Conservation (phyloP, 2,329 filamentous ascomycete species). For the Leptographium wingfieldii region DNA sequence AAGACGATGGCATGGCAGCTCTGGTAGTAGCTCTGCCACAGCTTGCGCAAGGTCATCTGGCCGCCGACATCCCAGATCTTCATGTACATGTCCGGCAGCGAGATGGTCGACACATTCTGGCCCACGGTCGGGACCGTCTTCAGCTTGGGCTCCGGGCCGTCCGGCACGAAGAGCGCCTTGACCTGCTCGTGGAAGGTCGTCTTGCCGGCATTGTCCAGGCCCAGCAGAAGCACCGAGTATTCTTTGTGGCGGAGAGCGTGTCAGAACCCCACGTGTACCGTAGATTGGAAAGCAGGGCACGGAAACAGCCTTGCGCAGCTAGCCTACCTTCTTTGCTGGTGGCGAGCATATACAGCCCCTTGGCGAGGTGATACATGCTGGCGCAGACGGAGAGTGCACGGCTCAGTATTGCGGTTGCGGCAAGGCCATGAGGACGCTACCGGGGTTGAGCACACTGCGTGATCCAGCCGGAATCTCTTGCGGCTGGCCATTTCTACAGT, state of each 20-base stretch:
- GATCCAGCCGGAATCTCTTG: neutral
- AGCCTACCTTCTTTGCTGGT: slow-evolving; percentile 88
- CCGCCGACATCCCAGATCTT: slow-evolving; percentile 98
- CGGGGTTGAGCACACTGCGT: neutral
- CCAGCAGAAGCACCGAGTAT: slow-evolving; percentile 93
- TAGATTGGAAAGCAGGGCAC: no score
- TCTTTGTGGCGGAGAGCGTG: slow-evolving; percentile 37
- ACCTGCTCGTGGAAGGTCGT: slow-evolving; percentile 96
- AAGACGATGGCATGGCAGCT: slow-evolving; percentile 96
- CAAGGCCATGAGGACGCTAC: neutral
- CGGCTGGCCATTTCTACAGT: neutral
- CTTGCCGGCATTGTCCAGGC: slow-evolving; percentile 96
- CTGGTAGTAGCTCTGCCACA: slow-evolving; percentile 94
- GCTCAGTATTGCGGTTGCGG: neutral
- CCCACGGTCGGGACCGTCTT: slow-evolving; percentile 95
- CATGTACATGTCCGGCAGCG: slow-evolving; percentile 86
- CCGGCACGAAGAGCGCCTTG: slow-evolving; percentile 69
- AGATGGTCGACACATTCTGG: slow-evolving; percentile 89
- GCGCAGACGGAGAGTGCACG: neutral
- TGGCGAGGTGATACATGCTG: slow-evolving; percentile 87
- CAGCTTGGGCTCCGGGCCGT: slow-evolving; percentile 48
- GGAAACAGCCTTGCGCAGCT: neutral
- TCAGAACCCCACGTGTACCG: neutral
- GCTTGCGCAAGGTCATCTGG: slow-evolving; percentile 72
- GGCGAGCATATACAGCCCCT: slow-evolving; percentile 86